Base-by-base conservation (phyloP, 352 stramenopile genomes). In the Phytophthora crassamura region DNA sequence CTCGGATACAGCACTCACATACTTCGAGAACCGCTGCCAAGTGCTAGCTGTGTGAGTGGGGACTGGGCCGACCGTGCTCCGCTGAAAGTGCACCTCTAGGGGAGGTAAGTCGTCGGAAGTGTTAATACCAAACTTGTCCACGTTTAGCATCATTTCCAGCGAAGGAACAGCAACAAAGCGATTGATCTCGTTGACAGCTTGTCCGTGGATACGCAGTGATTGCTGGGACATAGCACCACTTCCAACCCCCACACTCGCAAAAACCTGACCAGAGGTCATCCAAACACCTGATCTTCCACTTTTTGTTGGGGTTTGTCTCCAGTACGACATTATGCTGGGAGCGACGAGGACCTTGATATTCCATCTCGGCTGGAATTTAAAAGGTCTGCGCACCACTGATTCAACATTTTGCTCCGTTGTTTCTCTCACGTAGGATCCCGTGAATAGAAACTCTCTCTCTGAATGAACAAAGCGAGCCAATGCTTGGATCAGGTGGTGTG, bases 291-390 rank as follows among this genome's bases (percentile, higher is more conserved):
- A 69, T 41, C 45, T 45, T 47, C 38, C 6, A 33, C 49, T n/a
- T 30, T 35, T 63, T 10, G 11, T 63, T 3, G 39, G 22, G 54
- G 69, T 63, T 46, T 54, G 66, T 54, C 67, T 70, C 79, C 82
- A 93, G n/a, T 84, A 72, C 25, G 83, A 91, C 33, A 84, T 55
- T 7, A 91, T 40, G 49, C 82, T 90, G 47, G 78, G 80, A 48
- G 80, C 82, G 25, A 94, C 38, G 33, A 94, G 69, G 7, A 94
- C n/a, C 53, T 94, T 94, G 4, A 85, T 54, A 42, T 65, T 72
- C 46, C 61, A 80, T 64, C 66, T 75, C 20, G 22, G 20, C 28
- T 59, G 52, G 20, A 74, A 50, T 12, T 35, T 33, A 55, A 67
- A 75, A 18, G 47, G 16, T 16, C 59, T 49, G 15, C 46, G 32